Base-by-base conservation (phyloP, 2,329 filamentous ascomycete species). In the Mariannaea sp. region DNA sequence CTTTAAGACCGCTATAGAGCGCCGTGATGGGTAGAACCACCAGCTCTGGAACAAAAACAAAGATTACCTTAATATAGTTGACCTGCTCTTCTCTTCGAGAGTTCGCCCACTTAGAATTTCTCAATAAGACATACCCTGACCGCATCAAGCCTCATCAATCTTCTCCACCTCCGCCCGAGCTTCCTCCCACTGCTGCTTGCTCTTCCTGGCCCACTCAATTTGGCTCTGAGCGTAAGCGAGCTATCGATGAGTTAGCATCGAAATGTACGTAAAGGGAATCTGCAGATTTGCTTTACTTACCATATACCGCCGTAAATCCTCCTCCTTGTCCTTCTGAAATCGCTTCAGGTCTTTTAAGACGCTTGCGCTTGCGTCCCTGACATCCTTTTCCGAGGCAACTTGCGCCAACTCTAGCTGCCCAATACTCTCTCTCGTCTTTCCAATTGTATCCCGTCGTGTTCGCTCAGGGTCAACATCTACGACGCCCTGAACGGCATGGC, bases 301-400 rank as follows among this genome's bases (percentile, higher is more conserved):
- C 94, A 99, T 99, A 71, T 97, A 97, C 58, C 90, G 85, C 68
- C 86, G 87, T 66, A 99, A 72, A 70, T 99, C 94, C 44, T 93
- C 91, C 74, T 99, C 95, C 73, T 99, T 99, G 74, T 97, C 92
- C 54, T 80, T 80, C 73, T 99, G 95, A 74, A 99, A 99, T 56
- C 94, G 81, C 76, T 92, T 91, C 55, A 99, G 77, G 69, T 99
- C 94, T 65, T 89, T 88, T 64, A 99, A 74, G 4, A 97, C 90
- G 46, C 91, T 95, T 3, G 84, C 79, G 68, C 92, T 97, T 7
- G 94, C 94, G 66, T 97, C 91, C 70, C 89, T 92, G 56, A 97
- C 94, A 69, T 99, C 94, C 66, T 91, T 87, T 58, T 92, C 91
- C 4, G 92, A 90, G 4, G 90, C 92, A 26, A 91, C 83, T 53